phyloP scores from a whole-genome alignment of 371 early-diverging fungal genomes.

The Amoeboaphelidium protococcarum region DNA sequence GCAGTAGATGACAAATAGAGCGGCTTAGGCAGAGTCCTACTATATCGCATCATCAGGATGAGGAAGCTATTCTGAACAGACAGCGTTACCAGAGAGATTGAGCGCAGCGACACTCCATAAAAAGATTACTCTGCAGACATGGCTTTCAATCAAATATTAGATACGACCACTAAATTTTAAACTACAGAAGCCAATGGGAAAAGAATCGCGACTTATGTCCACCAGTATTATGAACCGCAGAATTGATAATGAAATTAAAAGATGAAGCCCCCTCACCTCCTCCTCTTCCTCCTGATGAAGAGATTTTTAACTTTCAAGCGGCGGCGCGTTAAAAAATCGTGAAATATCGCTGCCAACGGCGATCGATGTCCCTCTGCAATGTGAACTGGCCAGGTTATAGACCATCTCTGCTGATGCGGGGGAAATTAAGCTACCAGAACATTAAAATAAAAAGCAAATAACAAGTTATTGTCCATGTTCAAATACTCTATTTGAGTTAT shows the following conservation, averaged over 20 bases:
- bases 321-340: no score
- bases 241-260: neutral
- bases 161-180: no score
- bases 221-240: neutral
- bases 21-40: conserved; percentile 12
- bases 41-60: conserved; percentile 55
- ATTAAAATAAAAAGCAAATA: no score
- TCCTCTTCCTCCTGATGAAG: neutral
- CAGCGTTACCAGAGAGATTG: conserved; percentile 49
- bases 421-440: no score
- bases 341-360: no score
- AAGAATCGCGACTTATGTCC: neutral
- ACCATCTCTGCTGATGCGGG: no score
- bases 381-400: no score
- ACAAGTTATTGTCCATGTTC: no score
- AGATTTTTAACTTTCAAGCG: neutral
- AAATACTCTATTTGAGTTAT: no score
- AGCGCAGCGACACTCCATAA: conserved; percentile 39
- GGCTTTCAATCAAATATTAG: neutral
- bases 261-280: neutral
- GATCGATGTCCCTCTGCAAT: no score
- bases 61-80: conserved; percentile 68
- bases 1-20: conserved; percentile 55
- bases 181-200: neutral
- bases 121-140: neutral